phyloP scores from a whole-genome alignment of 257 asterid genomes.

The Lantana camara region DNA sequence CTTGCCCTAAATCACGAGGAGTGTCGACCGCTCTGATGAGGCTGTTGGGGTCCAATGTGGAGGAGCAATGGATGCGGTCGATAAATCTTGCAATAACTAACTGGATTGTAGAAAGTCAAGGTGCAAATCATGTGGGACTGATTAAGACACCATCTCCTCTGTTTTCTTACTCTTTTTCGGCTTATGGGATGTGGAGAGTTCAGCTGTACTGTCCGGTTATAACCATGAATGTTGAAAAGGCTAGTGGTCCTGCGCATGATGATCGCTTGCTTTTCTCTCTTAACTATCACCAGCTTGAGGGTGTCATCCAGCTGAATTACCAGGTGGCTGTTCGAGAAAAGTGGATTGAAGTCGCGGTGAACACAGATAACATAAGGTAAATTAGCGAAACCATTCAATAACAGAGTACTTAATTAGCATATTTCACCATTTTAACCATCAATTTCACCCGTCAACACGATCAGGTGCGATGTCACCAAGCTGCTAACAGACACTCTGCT shows the following conservation, averaged over 20 bases:
- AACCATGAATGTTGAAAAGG: constrained; percentile 62
- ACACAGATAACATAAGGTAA: constrained; percentile 80
- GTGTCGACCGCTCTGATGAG: constrained; percentile 54
- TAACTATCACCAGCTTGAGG: constrained; percentile 78
- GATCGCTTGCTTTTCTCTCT: constrained; percentile 70
- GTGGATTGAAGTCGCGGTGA: constrained; percentile 68
- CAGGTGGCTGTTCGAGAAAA: constrained; percentile 49
- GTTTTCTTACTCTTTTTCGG: constrained; percentile 61
- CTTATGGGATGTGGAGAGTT: constrained; percentile 76
- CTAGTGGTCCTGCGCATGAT: constrained; percentile 43
- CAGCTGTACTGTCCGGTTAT: constrained; percentile 82
- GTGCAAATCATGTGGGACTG: background rate
- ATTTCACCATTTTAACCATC: too few species aligned
- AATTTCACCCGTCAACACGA: background rate
- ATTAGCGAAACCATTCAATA: too few species aligned
- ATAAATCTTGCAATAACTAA: constrained; percentile 75
- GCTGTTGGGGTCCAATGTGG: constrained; percentile 71
- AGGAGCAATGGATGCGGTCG: constrained; percentile 80
- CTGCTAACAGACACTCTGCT: constrained; percentile 57
- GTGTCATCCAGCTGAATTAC: constrained; percentile 74
- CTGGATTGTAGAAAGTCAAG: constrained; percentile 58
- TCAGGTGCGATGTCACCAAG: constrained; percentile 71
- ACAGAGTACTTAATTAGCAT: too few species aligned
- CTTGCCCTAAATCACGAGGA: constrained; percentile 50
- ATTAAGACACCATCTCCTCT: constrained; percentile 55